Evolutionary conservation across 2,329 filamentous ascomycete species (phyloP).

Genomic region (Diaporthe caulivora): DNA sequence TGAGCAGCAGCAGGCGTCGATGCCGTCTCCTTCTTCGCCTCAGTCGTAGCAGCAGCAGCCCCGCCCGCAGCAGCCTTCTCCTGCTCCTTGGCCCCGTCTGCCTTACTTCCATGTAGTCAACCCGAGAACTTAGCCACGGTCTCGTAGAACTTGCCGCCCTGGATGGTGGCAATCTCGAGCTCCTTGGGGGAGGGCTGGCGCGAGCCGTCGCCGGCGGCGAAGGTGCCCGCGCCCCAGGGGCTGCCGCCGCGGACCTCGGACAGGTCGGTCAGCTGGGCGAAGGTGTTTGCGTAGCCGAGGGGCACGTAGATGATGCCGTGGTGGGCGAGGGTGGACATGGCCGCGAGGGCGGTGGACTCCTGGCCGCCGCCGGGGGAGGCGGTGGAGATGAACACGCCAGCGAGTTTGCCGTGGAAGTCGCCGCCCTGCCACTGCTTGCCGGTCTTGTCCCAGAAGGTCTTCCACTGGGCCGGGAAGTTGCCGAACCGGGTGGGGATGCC

Average conservation of each 20-base stretch:
- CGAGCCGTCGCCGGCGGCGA: conserved; percentile 82
- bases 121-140: conserved; percentile 77
- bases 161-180: conserved; percentile 81
- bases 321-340: conserved; percentile 89
- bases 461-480: conserved; percentile 98
- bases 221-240: conserved; percentile 95
- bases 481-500: conserved; percentile 97
- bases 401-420: conserved; percentile 87
- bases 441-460: conserved; percentile 91
- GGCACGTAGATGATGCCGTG: conserved; percentile 98
- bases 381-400: conserved; percentile 92
- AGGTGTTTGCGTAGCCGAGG: conserved; percentile 88
- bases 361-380: conserved; percentile 89
- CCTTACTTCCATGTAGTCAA: conserved; percentile 80
- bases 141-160: conserved; percentile 89
- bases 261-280: conserved; percentile 77
- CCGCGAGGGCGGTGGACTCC: conserved; percentile 84
- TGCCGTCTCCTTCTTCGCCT: conserved; percentile 34
- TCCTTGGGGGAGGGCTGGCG: conserved; percentile 83
- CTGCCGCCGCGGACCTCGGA: conserved; percentile 86
- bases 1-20: conserved; percentile 37
- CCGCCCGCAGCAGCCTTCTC: conserved; percentile 38
- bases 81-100: conserved; percentile 43
- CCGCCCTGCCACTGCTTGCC: conserved; percentile 86
- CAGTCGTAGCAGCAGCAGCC: conserved; percentile 30